Evolutionary conservation across 1,284 basidiomycete genomes (phyloP), one percentile per base, ranked within the genome.

Genomic region (Marasmius oreades): DNA sequence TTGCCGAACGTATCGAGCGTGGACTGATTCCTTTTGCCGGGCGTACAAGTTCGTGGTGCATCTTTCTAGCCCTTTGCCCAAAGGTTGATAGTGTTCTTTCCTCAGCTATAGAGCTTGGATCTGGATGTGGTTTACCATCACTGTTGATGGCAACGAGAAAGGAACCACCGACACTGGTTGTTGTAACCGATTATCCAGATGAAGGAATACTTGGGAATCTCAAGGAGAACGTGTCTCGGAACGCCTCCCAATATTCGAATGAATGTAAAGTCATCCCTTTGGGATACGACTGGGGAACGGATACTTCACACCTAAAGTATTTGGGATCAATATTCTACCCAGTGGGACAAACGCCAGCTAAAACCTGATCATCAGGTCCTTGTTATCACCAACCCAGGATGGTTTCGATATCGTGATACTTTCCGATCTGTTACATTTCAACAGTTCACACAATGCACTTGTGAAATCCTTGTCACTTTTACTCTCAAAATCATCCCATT

Each of bases 401-500:
- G 77, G 80, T 23, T 88, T 77, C 65, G 84, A 88, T 62, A 64
- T 80, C 28, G 73, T 88, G 48, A 77, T 89, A 59, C 75, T 88
- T 53, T 89, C 85, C 3, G 86, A 89, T 69, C 73, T 90, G 12
- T 75, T 89, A 20, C 85, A 88, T 67, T 88, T 89, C 64, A 73
- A 82, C 64, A 64, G 65, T 54, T 86, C 82, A 39, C 87, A 89
- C 66, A 74, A 73, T 58, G 77, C 68, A n/a, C 76, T 88, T 42
- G 64, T 88, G 33, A 61, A 67, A 6, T 84, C 85, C 2, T 67
- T 85, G 12, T 63, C 62, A 0, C 63, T 69, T 20, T 75, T 88
- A 26, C 77, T 89, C 7, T 67, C 71, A n/a, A 75, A 69, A 43
- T 65, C 69, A 1, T 47, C 69, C 3, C 59, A 67, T 5, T 75